These are phyloP conservation scores for Phialocephala subalpina DNA, from an alignment of 2,329 filamentous ascomycete genomes.

Conservation along the genomic window DNA sequence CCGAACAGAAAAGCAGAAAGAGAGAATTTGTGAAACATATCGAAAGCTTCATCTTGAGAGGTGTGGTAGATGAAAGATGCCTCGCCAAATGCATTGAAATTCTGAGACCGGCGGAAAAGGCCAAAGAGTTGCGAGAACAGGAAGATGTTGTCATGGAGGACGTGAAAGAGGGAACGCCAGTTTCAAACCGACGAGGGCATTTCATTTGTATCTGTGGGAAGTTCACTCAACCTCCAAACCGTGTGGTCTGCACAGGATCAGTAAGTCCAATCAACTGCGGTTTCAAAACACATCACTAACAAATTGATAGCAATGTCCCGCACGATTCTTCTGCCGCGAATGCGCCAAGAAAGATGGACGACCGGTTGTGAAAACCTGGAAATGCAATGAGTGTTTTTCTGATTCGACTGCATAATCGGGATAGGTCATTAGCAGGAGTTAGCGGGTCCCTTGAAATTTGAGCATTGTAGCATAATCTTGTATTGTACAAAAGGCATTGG, in stretches of 20 bases:
- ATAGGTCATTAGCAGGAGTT: conserved; percentile 17
- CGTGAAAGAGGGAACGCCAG: neutral
- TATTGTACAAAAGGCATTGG: conserved; percentile 4
- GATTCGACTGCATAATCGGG: neutral
- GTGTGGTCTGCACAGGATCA: conserved; percentile 31
- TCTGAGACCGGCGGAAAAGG: conserved; percentile 15
- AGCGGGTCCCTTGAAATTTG: neutral
- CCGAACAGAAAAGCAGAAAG: conserved; percentile 29
- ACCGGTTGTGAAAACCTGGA: conserved; percentile 20
- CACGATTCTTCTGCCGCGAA: conserved; percentile 30
- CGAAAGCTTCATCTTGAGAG: conserved; percentile 31
- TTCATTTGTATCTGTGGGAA: conserved; percentile 36
- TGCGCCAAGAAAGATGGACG: conserved; percentile 28
- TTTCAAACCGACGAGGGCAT: conserved; percentile 20
- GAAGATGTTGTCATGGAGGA: conserved; percentile 16
- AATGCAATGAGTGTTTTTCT: conserved; percentile 28
- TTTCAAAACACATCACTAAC: conserved; percentile 8
- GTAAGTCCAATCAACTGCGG: conserved; percentile 25
- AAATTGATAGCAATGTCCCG: conserved; percentile 24
- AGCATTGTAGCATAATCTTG: conserved; percentile 9
- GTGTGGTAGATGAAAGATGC: conserved; percentile 27
- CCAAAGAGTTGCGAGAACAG: neutral
- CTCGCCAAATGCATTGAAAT: conserved; percentile 27
- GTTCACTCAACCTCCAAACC: conserved; percentile 22
- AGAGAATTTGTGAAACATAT: conserved; percentile 36